Percentiles rank a stretch among this genome's conserved stretches.
phyloP scores from a whole-genome alignment of 2,329 filamentous ascomycete genomes.

The Cytospora schulzeri region DNA sequence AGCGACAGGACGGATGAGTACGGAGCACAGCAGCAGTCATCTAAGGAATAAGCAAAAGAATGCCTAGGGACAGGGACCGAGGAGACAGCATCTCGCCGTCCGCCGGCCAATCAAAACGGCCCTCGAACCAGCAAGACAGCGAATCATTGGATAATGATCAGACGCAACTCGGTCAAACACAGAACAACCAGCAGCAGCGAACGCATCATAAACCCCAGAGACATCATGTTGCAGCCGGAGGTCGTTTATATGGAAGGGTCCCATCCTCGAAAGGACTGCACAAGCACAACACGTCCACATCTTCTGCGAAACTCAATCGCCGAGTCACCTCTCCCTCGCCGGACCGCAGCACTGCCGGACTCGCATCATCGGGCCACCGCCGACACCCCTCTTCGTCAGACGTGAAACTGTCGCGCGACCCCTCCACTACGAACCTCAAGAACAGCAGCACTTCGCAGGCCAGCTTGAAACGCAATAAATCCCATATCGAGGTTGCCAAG shows the following conservation, averaged over 20 bases:
- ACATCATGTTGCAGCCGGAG: slow-evolving; percentile 47
- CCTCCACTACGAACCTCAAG: slow-evolving; percentile 46
- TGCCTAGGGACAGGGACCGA: slow-evolving; percentile 47
- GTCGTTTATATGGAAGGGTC: slow-evolving; percentile 53
- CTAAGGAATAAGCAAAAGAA: slow-evolving; percentile 29
- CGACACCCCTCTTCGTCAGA: slow-evolving; percentile 49
- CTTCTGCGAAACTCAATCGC: slow-evolving; percentile 45
- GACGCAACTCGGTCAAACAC: slow-evolving; percentile 36
- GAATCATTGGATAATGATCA: slow-evolving; percentile 42
- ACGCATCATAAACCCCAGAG: slow-evolving; percentile 42
- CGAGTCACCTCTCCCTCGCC: slow-evolving; percentile 48
- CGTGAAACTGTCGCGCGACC: slow-evolving; percentile 50
- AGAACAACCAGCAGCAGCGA: slow-evolving; percentile 36
- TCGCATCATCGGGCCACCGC: slow-evolving; percentile 45
- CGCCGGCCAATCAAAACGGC: slow-evolving; percentile 59
- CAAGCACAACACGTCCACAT: slow-evolving; percentile 43
- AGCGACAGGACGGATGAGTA: not conserved
- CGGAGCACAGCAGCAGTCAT: slow-evolving; percentile 5
- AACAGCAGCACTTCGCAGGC: slow-evolving; percentile 56
- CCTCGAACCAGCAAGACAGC: slow-evolving; percentile 41
- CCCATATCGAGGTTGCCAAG: slow-evolving; percentile 57
- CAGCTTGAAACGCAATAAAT: slow-evolving; percentile 62
- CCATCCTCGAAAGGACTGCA: slow-evolving; percentile 56
- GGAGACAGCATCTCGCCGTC: slow-evolving; percentile 47
- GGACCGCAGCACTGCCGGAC: slow-evolving; percentile 34